Evolutionary conservation across 148 eudicot species (phyloP), one percentile per base, ranked within the genome.

Genomic region (Silene latifolia): DNA sequence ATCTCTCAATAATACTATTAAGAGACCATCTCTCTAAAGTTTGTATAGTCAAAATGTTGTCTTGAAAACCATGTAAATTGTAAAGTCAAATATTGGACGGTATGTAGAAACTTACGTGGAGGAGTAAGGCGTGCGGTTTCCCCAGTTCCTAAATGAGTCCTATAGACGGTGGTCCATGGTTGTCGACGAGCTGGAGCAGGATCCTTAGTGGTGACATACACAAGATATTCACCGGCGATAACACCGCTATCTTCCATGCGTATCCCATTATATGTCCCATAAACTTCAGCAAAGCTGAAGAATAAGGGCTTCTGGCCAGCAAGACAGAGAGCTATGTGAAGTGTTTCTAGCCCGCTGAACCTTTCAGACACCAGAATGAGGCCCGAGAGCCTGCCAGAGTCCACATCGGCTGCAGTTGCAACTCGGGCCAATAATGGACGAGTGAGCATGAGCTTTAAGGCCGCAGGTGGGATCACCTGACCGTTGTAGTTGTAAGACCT

Each of bases 211-310:
- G 77, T 20, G 18, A 78, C 77, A 59, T 73, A 78, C 0, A 72
- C 51, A 42, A 78, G 3, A 46, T 67, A 67, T n/a, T 78, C 81
- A 0, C 77, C 81, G 0, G 53, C 81, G 4, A 58, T 0, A 42
- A 71, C 60, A 24, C 51, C 76, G 23, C 81, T 72, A 24, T 78
- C 81, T 18, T 78, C 81, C 76, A 78, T 78, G 0, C 76, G 63
- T 17, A 58, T 48, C 4, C 56, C 67, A 2, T 47, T 2, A 1
- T 18, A 66, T 0, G 35, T 66, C 1, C 27, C 67, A 3, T 42
- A 78, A 5, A 67, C 20, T 0, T 73, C 11, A 8, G 81, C 72
- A 14, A 78, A 72, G 24, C 51, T 72, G 14, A 42, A 57, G 4
- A 78, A 25, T 13, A n/a, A 0, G 1, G 65, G 73, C 0, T 0